phyloP scores from a whole-genome alignment of 2,329 filamentous ascomycete species.

The Leptographium galeiforme region DNA sequence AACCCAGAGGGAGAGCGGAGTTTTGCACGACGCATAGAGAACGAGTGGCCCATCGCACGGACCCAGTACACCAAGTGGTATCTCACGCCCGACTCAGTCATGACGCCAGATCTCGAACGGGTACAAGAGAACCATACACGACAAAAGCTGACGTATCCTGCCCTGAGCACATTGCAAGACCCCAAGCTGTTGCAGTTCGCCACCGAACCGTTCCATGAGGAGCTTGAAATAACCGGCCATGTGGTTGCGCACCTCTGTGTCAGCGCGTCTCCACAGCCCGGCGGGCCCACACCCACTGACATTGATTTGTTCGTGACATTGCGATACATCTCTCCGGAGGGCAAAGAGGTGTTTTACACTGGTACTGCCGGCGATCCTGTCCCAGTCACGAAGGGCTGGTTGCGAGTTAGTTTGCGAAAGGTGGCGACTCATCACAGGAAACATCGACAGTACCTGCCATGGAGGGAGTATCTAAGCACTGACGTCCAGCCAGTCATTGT shows the following conservation, averaged over 20 bases:
- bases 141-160: constrained; percentile 37
- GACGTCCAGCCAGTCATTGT: constrained; percentile 41
- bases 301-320: constrained; percentile 53
- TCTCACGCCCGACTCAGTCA: constrained; percentile 32
- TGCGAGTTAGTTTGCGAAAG: constrained; percentile 43
- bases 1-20: constrained; percentile 49
- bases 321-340: constrained; percentile 39
- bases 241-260: constrained; percentile 41
- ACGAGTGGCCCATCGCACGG: constrained; percentile 52
- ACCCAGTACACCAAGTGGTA: constrained; percentile 51
- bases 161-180: constrained; percentile 42
- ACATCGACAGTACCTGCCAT: constrained; percentile 40
- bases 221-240: constrained; percentile 59
- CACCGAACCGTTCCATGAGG: constrained; percentile 41
- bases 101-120: constrained; percentile 23
- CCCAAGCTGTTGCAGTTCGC: constrained; percentile 38
- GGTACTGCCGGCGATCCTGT: constrained; percentile 52
- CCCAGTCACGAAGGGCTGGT: constrained; percentile 51
- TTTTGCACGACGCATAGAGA: constrained; percentile 42
- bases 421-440: constrained; percentile 34
- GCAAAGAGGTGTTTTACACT: constrained; percentile 49
- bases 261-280: constrained; percentile 47
- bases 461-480: constrained; percentile 42
- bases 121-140: not conserved
- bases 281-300: constrained; percentile 25